Evolutionary conservation across 805 yeast species (phyloP), one percentile per base, ranked within the genome.

Genomic region (Candida mattraensis): DNA sequence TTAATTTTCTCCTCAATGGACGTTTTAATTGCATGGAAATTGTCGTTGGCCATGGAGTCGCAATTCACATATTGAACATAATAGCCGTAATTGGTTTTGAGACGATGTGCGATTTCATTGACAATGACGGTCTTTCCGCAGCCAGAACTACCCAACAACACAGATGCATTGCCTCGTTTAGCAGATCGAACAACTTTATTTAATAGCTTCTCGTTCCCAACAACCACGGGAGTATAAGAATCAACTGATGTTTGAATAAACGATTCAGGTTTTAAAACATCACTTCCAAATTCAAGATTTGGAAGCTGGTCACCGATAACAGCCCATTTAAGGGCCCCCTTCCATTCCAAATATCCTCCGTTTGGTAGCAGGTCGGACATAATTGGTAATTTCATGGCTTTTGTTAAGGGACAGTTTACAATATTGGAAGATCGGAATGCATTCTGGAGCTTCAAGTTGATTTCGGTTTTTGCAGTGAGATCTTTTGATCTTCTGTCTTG

Each of bases 101-200:
- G 51, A 7, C 50, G 48, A 1, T 61, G 39, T 0, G 68, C 49
- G 0, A 83, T 53, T 17, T 69, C 63, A 3, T 67, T 58, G 11
- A 79, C 51, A 2, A 83, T 42, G 2, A 77, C 60, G 0, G 93
- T 66, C 55, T 91, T 91, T 0, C 98, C 98, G 42, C 87, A 74
- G 0, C 96, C 97, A 1, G 85, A 66, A 15, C 79, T 61, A 0
- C 97, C 98, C 47, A 78, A 72, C 0, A 89, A 51, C 35, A 87
- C 61, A 0, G 78, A 64, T 2, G 91, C 86, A 6, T 70, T 55
- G 12, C 48, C 48, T 25, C 70, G 58, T 5, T 65, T 51, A 3
- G 80, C 48, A 0, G 70, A 54, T 6, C 66, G 66, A 5, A 60
- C 46, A 8, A 78, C 48, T 4, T 63, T 60, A 0, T 54, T 59